Evolutionary conservation across 345 rosid species (phyloP), one percentile per base, ranked within the genome.

Genomic region (Cardamine occulta): DNA sequence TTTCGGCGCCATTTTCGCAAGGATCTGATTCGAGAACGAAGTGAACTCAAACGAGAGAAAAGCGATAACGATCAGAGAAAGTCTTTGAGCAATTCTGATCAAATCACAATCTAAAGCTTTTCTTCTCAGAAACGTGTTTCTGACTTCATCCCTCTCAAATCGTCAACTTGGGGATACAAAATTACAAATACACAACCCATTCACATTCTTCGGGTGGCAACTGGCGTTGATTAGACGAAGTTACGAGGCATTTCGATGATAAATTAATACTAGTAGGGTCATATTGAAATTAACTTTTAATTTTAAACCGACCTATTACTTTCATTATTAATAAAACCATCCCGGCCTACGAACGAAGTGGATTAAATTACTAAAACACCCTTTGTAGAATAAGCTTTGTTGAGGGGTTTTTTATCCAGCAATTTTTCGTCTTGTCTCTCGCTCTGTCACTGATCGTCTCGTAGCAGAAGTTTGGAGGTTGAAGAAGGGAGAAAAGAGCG

Each of bases 401-500:
- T 53, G 18, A 31, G 42, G 26, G 13, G 18, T n/a, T 48, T 39
- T 66, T 31, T 62, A 24, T 26, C 35, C 19, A n/a, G 47, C 74
- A 75, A 19, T 8, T 56, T 56, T 57, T 4, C 39, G 19, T 49
- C 29, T 7, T 26, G 19, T 49, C 29, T 51, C 60, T 63, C 28
- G 37, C 60, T 45, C n/a, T 37, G 32, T 39, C 61, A 37, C 61
- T 59, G 14, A 29, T 74, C 52, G 66, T 65, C 56, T 65, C 49
- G 19, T 61, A 55, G 70, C 53, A 55, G 70, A 64, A 65, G 58
- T 8, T 39, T 23, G 0, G 63, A 69, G 75, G 34, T 57, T 1
- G 74, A 31, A 35, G 78, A 72, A 40, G 61, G 57, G 66, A 78
- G 70, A 76, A 68, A 91, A 88, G 98, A 91, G 98, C 83, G 97